phyloP scores from a whole-genome alignment of 192 early-diverging fungal genomes.

The Polychytrium aggregatum region DNA sequence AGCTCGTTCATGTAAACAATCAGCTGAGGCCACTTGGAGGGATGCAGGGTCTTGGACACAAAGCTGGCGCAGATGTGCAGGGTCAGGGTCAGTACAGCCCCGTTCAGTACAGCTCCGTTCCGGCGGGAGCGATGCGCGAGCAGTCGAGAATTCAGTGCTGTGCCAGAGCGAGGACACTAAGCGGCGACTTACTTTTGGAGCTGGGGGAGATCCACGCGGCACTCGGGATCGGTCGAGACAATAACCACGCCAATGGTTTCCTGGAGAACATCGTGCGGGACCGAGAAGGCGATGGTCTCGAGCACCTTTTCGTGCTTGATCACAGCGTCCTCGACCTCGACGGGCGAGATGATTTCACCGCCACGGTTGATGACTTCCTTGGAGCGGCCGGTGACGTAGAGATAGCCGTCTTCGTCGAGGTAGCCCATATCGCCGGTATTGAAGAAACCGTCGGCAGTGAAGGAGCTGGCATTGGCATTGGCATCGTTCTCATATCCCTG shows the following conservation, averaged over 20 bases:
- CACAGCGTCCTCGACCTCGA: conserved; percentile 67
- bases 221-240: too few relatives aligned
- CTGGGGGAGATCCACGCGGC: conserved; percentile 9
- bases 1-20: conserved; percentile 29
- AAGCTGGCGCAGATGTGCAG: conserved; percentile 10
- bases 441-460: conserved; percentile 53
- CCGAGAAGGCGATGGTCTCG: conserved; percentile 30
- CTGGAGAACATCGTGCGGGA: conserved; percentile 27
- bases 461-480: conserved; percentile 8
- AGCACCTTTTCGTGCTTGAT: conserved; percentile 15
- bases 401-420: conserved; percentile 66
- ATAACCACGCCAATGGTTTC: conserved; percentile 33
- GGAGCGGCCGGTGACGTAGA: conserved; percentile 66
- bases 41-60: conserved; percentile 20
- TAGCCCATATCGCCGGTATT: conserved; percentile 79
- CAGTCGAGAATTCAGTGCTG: too few relatives aligned
- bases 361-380: too few relatives aligned
- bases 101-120: too few relatives aligned
- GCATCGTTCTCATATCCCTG: conserved; percentile 27
- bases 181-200: conserved; percentile 7
- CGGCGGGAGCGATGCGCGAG: too few relatives aligned
- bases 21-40: conserved; percentile 26
- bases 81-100: conserved; percentile 3
- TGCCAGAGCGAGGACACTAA: too few relatives aligned
- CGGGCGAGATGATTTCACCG: conserved; percentile 80